A percentile compares a stretch with the other conserved stretches of the same genome.
Conservation (phyloP, 768 basidiomycete species). For the Trametes villosa region DNA sequence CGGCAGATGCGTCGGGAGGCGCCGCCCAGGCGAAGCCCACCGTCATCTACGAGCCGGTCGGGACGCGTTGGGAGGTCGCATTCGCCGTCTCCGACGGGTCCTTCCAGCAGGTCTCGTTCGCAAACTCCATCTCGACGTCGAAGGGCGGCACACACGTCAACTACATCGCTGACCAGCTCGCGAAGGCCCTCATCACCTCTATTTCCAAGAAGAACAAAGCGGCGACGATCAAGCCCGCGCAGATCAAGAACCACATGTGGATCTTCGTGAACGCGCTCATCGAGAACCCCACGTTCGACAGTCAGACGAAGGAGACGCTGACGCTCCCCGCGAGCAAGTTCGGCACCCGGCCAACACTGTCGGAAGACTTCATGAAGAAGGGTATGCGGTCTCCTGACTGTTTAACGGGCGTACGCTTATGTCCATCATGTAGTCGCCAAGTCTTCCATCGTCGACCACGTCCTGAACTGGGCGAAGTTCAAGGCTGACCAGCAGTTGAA, state of each 20-base stretch:
- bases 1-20: conserved; percentile 73
- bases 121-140: conserved; percentile 94
- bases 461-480: conserved; percentile 95
- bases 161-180: conserved; percentile 84
- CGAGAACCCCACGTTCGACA: conserved; percentile 98
- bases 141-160: conserved; percentile 96
- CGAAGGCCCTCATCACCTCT: conserved; percentile 77
- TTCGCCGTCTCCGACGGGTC: conserved; percentile 93
- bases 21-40: conserved; percentile 76
- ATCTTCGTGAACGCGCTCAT: conserved; percentile 95
- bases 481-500: conserved; percentile 96
- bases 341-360: conserved; percentile 79
- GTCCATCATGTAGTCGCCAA: conserved; percentile 65
- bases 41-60: conserved; percentile 80
- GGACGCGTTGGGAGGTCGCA: conserved; percentile 90
- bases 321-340: conserved; percentile 89
- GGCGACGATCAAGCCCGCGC: conserved; percentile 89
- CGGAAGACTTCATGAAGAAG: conserved; percentile 97
- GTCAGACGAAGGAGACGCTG: conserved; percentile 96
- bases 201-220: conserved; percentile 98
- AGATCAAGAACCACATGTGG: conserved; percentile 99
- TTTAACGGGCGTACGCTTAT: not conserved
- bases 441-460: conserved; percentile 87
- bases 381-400: conserved; percentile 50
- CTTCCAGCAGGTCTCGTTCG: conserved; percentile 95